Evolutionary conservation across 371 early-diverging fungal genomes (phyloP).

Genomic region (Entomophthora muscae): DNA sequence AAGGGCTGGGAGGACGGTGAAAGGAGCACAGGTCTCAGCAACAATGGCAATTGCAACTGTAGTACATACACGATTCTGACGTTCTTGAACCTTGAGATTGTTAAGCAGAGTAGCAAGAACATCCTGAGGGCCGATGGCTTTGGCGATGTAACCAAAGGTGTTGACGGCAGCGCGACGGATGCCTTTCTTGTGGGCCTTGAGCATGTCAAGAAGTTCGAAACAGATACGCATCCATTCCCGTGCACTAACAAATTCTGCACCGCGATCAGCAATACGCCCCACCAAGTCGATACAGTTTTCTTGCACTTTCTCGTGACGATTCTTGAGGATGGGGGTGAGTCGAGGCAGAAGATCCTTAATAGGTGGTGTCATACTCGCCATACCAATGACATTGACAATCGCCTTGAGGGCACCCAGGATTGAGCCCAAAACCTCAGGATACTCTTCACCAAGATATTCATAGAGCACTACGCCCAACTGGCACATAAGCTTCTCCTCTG

Average conservation of each 20-base stretch:
- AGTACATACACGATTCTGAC: conserved; percentile 95
- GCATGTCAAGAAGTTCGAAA: conserved; percentile 87
- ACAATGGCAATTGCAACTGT: conserved; percentile 94
- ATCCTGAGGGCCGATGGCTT: conserved; percentile 98
- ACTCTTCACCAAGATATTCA: conserved; percentile 96
- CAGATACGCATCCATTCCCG: conserved; percentile 99
- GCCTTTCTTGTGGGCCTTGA: conserved; percentile 90
- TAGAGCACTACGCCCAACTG: conserved; percentile 82
- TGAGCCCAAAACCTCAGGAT: conserved; percentile 91
- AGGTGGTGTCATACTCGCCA: conserved; percentile 92
- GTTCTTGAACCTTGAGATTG: conserved; percentile 95
- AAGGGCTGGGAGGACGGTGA: conserved; percentile 91
- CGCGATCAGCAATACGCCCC: conserved; percentile 94
- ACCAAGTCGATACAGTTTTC: conserved; percentile 85
- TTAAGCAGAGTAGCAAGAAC: conserved; percentile 91
- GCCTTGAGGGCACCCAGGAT: conserved; percentile 80
- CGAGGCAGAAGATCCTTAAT: conserved; percentile 92
- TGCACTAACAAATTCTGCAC: conserved; percentile 92
- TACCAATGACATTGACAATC: conserved; percentile 93
- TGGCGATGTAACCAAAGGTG: conserved; percentile 96
- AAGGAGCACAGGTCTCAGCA: conserved; percentile 89
- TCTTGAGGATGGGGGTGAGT: conserved; percentile 90
- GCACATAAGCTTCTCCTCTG: conserved; percentile 85
- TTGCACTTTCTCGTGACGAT: conserved; percentile 94
- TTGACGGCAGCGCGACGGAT: conserved; percentile 90